These are phyloP conservation scores for Citrus reticulata DNA, from an alignment of 345 rosid genomes.

Conservation along the genomic window DNA sequence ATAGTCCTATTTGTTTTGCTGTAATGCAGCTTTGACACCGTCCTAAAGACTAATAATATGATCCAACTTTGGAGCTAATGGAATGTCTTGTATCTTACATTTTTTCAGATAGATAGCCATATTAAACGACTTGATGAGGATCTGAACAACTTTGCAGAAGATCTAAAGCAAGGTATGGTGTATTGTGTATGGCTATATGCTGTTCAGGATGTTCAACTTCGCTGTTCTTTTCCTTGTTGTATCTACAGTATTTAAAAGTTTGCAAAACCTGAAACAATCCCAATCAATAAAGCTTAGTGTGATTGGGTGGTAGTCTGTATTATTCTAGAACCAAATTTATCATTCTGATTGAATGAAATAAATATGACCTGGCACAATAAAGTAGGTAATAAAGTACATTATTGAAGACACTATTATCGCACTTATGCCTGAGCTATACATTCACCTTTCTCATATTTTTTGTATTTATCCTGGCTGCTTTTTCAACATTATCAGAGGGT, in stretches of 20 bases:
- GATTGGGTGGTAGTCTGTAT: background rate
- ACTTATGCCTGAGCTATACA: constrained; percentile 9
- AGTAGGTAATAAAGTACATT: background rate
- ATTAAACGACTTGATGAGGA: constrained; percentile 93
- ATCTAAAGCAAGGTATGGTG: constrained; percentile 77
- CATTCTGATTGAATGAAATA: background rate
- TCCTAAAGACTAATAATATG: background rate
- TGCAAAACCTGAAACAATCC: background rate
- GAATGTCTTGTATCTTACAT: background rate
- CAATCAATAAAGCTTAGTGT: background rate
- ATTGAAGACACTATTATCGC: background rate
- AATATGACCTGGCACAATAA: background rate
- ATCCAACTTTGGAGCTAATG: constrained; percentile 1
- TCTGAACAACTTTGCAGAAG: constrained; percentile 85
- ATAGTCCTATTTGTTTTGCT: background rate
- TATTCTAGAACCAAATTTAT: background rate
- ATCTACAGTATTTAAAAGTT: background rate
- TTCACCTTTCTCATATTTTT: constrained; percentile 9
- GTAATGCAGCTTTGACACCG: background rate
- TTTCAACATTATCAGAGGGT: constrained; percentile 57
- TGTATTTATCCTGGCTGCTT: constrained; percentile 13
- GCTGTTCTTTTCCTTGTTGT: background rate
- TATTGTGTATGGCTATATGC: constrained; percentile 13
- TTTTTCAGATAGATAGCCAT: constrained; percentile 84
- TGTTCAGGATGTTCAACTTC: background rate